These are phyloP conservation scores for Zygotorulaspora danielsina DNA, from an alignment of 805 yeast species.

Conservation along the genomic window DNA sequence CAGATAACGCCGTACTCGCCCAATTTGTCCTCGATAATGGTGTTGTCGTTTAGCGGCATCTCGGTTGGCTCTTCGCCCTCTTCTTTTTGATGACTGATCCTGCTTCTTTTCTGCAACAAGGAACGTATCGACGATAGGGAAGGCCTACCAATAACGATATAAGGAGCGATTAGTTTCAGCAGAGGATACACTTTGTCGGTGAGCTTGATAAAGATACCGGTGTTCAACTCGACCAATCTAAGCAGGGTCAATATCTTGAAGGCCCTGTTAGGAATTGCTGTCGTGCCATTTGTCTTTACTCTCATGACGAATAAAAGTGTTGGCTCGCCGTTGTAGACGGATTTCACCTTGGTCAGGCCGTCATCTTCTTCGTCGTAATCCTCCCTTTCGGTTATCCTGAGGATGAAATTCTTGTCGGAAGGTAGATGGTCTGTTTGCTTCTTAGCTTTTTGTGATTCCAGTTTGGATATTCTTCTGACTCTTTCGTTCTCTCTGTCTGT, in stretches of 20 bases:
- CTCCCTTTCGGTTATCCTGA: slow-evolving; percentile 30
- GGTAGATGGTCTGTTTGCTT: slow-evolving; percentile 27
- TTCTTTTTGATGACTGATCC: slow-evolving; percentile 39
- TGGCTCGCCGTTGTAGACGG: slow-evolving; percentile 40
- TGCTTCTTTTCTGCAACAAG: slow-evolving; percentile 72
- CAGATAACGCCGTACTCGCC: slow-evolving; percentile 70
- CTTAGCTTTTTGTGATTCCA: slow-evolving; percentile 40
- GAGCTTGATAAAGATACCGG: slow-evolving; percentile 68
- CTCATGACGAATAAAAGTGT: slow-evolving; percentile 63
- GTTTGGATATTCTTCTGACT: slow-evolving; percentile 56
- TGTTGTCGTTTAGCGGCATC: slow-evolving; percentile 65
- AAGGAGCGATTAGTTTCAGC: slow-evolving; percentile 65
- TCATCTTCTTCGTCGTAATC: slow-evolving; percentile 18
- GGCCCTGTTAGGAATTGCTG: slow-evolving; percentile 62
- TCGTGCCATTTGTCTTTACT: slow-evolving; percentile 59
- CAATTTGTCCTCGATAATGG: slow-evolving; percentile 65
- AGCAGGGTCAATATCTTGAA: slow-evolving; percentile 54
- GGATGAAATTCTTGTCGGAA: slow-evolving; percentile 35
- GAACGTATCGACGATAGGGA: slow-evolving; percentile 68
- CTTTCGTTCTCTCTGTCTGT: slow-evolving; percentile 65
- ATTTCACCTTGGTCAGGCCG: slow-evolving; percentile 32
- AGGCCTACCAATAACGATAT: slow-evolving; percentile 69
- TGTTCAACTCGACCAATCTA: slow-evolving; percentile 55
- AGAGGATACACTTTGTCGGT: slow-evolving; percentile 58
- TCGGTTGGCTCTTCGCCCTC: slow-evolving; percentile 38